phyloP scores from a whole-genome alignment of 1,139 yeast genomes.

The Lodderomyces parapsilosis region DNA sequence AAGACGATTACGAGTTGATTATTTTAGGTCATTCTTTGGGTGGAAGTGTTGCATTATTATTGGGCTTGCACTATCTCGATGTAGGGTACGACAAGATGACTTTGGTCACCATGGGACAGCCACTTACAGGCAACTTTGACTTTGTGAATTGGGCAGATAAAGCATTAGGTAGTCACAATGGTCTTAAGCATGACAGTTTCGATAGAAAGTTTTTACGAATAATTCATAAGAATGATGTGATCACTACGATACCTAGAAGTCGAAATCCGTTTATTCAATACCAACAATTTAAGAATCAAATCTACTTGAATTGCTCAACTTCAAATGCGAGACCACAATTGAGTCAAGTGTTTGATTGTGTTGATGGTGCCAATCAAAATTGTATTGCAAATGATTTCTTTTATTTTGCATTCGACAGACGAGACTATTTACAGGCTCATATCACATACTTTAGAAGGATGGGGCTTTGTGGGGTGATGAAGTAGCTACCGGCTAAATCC shows the following conservation, averaged over 20 bases:
- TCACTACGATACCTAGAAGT: constrained; percentile 42
- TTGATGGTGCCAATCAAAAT: constrained; percentile 27
- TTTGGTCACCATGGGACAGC: constrained; percentile 53
- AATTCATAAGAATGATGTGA: constrained; percentile 46
- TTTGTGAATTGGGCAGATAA: constrained; percentile 41
- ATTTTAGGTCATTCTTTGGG: constrained; percentile 55
- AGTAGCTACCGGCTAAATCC: constrained; percentile 23
- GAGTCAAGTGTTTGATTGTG: constrained; percentile 34
- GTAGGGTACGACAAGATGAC: constrained; percentile 32
- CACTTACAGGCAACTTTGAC: constrained; percentile 43
- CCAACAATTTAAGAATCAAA: constrained; percentile 43
- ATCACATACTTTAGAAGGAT: constrained; percentile 47
- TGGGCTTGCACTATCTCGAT: constrained; percentile 39
- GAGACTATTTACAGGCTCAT: constrained; percentile 39
- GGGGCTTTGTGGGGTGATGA: constrained; percentile 44
- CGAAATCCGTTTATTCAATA: constrained; percentile 23
- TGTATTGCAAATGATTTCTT: constrained; percentile 41
- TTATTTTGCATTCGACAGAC: constrained; percentile 13
- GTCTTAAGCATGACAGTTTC: constrained; percentile 21
- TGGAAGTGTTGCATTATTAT: constrained; percentile 45
- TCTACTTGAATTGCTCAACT: constrained; percentile 42
- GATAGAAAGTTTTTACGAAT: constrained; percentile 38
- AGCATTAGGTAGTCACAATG: constrained; percentile 28
- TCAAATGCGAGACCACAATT: constrained; percentile 23
- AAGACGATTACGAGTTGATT: constrained; percentile 30